phyloP scores from a whole-genome alignment of 805 yeast species.

The Starmerella bombicola region DNA sequence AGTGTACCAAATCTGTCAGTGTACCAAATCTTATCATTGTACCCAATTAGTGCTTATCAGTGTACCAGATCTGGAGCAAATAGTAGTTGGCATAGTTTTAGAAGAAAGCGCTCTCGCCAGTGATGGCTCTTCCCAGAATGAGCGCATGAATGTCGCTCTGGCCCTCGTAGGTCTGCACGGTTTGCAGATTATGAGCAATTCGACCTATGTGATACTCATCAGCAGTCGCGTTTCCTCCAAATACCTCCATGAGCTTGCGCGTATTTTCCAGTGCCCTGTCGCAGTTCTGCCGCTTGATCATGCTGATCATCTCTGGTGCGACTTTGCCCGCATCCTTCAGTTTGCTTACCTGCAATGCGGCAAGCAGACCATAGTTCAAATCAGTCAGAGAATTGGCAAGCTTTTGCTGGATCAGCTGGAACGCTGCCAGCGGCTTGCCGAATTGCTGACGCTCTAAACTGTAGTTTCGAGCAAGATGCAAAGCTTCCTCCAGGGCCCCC shows the following conservation, averaged over 20 bases:
- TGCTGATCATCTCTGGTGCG: conserved; percentile 35
- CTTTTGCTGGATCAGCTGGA: conserved; percentile 34
- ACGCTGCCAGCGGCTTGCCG: conserved; percentile 32
- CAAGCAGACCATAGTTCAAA: conserved; percentile 30
- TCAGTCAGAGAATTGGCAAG: conserved; percentile 35
- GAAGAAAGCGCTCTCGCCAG: conserved; percentile 31
- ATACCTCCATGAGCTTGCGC: conserved; percentile 33
- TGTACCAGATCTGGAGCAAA: too few species aligned
- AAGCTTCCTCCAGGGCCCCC: conserved; percentile 35
- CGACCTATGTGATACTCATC: conserved; percentile 36
- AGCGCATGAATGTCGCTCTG: conserved; percentile 36
- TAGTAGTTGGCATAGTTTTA: too few species aligned
- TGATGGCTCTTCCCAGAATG: conserved; percentile 34
- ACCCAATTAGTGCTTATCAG: too few species aligned
- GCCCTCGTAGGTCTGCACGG: conserved; percentile 37
- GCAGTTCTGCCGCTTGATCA: conserved; percentile 36
- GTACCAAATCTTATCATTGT: too few species aligned
- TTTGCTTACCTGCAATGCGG: conserved; percentile 34
- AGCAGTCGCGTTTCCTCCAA: conserved; percentile 36
- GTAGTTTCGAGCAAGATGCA: conserved; percentile 30
- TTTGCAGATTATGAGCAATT: conserved; percentile 34
- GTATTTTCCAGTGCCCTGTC: conserved; percentile 32
- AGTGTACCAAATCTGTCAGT: too few species aligned
- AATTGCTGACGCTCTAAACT: conserved; percentile 34
- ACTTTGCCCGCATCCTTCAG: conserved; percentile 31